Percentiles rank a stretch among this genome's conserved stretches.
Conservation (phyloP, 1,284 basidiomycete genomes). For the Ustilago shanxiensis region DNA sequence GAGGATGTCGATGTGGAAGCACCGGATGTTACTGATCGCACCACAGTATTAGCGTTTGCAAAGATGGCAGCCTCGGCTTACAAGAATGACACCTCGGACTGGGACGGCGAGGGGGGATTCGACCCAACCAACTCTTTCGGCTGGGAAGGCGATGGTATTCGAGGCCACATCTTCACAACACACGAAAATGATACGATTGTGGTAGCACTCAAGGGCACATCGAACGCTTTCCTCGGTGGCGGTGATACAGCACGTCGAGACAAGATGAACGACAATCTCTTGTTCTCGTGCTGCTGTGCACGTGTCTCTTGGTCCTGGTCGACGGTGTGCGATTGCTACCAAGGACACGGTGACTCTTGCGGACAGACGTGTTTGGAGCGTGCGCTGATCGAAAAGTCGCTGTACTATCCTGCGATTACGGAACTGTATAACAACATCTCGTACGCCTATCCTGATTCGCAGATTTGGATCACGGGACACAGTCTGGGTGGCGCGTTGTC, state of each 20-base stretch:
- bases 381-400: slow-evolving; percentile 82
- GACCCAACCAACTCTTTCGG: slow-evolving; percentile 81
- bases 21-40: slow-evolving; percentile 80
- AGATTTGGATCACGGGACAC: slow-evolving; percentile 93
- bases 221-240: slow-evolving; percentile 81
- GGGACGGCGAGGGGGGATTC: slow-evolving; percentile 64
- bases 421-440: slow-evolving; percentile 75
- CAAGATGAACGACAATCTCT: slow-evolving; percentile 93
- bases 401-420: slow-evolving; percentile 94
- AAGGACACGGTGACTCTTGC: slow-evolving; percentile 74
- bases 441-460: slow-evolving; percentile 90
- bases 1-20: slow-evolving; percentile 73
- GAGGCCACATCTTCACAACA: slow-evolving; percentile 81
- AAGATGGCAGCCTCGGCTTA: slow-evolving; percentile 97
- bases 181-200: slow-evolving; percentile 82
- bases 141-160: slow-evolving; percentile 90
- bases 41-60: slow-evolving; percentile 84
- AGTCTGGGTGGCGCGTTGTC: slow-evolving; percentile 89
- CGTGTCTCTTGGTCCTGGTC: slow-evolving; percentile 94
- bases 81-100: slow-evolving; percentile 47
- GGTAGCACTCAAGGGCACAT: slow-evolving; percentile 94
- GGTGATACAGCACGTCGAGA: slow-evolving; percentile 90
- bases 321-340: slow-evolving; percentile 90
- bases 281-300: slow-evolving; percentile 98
- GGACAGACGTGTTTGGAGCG: slow-evolving; percentile 84